Evolutionary conservation across 495 filamentous ascomycete genomes (phyloP), one percentile per base, ranked within the genome.

Genomic region (Hyaloscypha hepaticicola): DNA sequence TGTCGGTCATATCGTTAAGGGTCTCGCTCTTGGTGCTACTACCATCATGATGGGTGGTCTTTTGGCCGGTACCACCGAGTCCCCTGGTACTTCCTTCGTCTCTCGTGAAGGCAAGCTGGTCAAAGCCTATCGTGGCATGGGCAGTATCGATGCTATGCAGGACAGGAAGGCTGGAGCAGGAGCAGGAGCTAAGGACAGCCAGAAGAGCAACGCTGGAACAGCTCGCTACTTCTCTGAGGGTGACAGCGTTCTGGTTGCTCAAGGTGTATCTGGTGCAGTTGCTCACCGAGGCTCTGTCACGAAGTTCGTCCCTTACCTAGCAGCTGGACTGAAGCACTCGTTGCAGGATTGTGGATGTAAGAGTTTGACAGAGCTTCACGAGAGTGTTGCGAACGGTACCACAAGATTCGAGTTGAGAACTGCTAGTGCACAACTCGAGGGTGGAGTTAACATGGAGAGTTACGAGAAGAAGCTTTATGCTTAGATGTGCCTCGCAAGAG

Each of bases 31-130:
- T 63, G 95, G 95, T 66, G 95, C 95, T 52, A 91, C 90, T 19
- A 96, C 94, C 22, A 88, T 99, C 75, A 99, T 99, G 95, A 99
- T 99, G 95, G 95, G 95, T 65, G 95, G 95, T 75, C 85, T 99
- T 29, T 85, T 99, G 65, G 95, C 95, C 41, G 95, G 96, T 75
- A 98, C 95, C 55, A 97, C 96, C 55, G 95, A 99, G 78, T 97
- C 93, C 12, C 95, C 95, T 26, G 95, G 95, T 41, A 92, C 96
- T 66, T 99, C 97, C 70, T 97, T 94, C 72, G 91, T 99, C 65
- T 92, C 90, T 72, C 86, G 88, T 56, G 95, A 97, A 75, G 95
- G 95, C 28, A 92, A 97, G 83, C 87, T 99, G 31, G 94, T 98
- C 76, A 99, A 99, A 83, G 93, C 95, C 57, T 99, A 99, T 82